Evolutionary conservation across 352 stramenopile species (phyloP), one percentile per base, ranked within the genome.

Genomic region (Phytophthora agathidicida): DNA sequence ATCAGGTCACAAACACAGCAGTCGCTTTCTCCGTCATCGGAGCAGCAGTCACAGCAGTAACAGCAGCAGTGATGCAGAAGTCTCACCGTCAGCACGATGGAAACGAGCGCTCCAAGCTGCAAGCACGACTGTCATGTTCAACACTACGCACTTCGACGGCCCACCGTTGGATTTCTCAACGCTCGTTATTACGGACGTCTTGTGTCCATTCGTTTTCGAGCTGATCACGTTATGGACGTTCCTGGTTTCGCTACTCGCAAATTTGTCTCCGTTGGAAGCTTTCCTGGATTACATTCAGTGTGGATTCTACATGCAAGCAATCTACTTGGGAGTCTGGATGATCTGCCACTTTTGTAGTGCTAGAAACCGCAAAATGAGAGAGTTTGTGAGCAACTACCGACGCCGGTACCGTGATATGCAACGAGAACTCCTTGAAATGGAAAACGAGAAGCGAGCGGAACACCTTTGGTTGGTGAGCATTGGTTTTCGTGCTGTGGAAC

Each of bases 331-430:
- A 6, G 33, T 92, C 8, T 96, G 86, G 86, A 87, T 93, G 67
- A 65, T 87, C 11, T 93, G 83, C 58, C 86, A 96, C 66, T 96
- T 91, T 60, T 94, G 83, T 58, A 96, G 86, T 66, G 66, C 79
- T 38, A 79, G 86, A 17, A 94, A 94, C 63, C 77, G 75, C 31
- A 90, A 91, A 41, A 96, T 96, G 86, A 86, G 86, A 41, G 80
- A 93, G 68, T 91, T 93, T 55, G 86, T 96, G 28, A 91, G 81
- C 63, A 94, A 93, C 55, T 96, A 96, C 50, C 77, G 86, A 26
- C 83, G 86, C 19, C 75, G 81, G 11, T 81, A 85, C 24, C 86
- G 86, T 36, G 83, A 89, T 23, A 76, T 94, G 58, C 81, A 92
- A 50, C 81, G 83, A 39, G 66, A 81, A 37, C 60, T 96, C 41